Conservation (phyloP, 140 eudicot genomes). For the Anethum foeniculum region DNA sequence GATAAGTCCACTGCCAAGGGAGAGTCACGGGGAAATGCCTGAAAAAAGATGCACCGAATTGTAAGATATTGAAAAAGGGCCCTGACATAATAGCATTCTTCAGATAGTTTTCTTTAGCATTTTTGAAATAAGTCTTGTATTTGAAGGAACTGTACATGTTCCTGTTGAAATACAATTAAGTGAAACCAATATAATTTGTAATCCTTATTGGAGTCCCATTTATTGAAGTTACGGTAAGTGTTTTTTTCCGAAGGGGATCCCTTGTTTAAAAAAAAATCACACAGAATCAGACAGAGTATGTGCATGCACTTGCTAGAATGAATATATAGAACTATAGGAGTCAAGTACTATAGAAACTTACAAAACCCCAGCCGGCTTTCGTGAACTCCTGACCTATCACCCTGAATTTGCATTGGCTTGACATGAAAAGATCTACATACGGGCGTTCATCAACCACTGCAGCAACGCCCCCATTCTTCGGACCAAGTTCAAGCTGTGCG, state of each 20-base stretch:
- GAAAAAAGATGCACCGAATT: background rate
- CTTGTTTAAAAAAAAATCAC: background rate
- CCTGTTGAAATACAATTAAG: background rate
- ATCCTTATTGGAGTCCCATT: background rate
- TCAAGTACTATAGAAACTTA: constrained; percentile 26
- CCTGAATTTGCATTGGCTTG: constrained; percentile 37
- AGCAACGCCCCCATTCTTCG: constrained; percentile 31
- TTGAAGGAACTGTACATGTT: background rate
- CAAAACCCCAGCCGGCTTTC: constrained; percentile 58
- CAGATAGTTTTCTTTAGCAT: background rate
- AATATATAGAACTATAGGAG: background rate
- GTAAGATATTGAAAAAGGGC: background rate
- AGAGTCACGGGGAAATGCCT: constrained; percentile 63
- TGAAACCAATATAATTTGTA: background rate
- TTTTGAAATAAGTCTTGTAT: background rate
- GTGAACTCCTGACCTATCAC: constrained; percentile 58
- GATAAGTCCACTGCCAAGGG: constrained; percentile 63
- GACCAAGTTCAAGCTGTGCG: constrained; percentile 30
- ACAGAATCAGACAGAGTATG: background rate
- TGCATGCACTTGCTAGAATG: constrained; percentile 3
- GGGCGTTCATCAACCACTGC: constrained; percentile 68
- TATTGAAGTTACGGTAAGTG: background rate
- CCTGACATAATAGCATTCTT: background rate
- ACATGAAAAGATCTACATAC: constrained; percentile 46
- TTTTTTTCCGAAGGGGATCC: background rate